Evolutionary conservation across 305 asterid genomes (phyloP).

Genomic region (Solanum hybrid): DNA sequence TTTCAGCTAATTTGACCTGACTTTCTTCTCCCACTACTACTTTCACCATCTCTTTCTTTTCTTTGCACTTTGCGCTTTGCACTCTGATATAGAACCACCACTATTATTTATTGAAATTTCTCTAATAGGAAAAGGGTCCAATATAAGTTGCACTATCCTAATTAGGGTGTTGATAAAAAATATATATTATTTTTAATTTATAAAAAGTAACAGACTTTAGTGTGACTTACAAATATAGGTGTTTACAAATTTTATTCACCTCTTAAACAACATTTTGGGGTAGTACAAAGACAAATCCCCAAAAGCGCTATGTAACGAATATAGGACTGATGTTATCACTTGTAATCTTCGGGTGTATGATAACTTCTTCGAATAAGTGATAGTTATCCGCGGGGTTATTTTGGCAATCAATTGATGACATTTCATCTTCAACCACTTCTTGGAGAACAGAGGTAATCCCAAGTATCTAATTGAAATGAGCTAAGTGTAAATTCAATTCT

Average conservation of each 20-base stretch:
- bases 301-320: too few species aligned
- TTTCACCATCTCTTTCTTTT: conserved; percentile 50
- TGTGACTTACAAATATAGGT: background rate
- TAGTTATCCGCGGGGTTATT: background rate
- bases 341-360: background rate
- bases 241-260: background rate
- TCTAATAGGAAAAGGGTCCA: background rate
- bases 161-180: too few species aligned
- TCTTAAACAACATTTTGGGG: background rate
- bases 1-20: conserved; percentile 55
- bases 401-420: background rate
- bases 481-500: background rate
- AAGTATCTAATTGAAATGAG: background rate
- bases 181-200: too few species aligned
- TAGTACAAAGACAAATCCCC: background rate
- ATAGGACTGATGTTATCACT: background rate
- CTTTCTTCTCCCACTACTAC: conserved; percentile 73
- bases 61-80: background rate
- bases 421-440: background rate
- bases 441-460: too few species aligned
- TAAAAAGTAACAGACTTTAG: background rate
- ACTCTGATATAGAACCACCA: background rate
- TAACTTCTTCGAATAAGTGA: background rate
- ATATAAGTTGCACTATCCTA: background rate
- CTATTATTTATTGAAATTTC: too few species aligned